A percentile compares a stretch with the other conserved stretches of the same genome.
These are phyloP conservation scores for Colletotrichum sp. DNA, from an alignment of 2,329 filamentous ascomycete species.

Conservation along the genomic window DNA sequence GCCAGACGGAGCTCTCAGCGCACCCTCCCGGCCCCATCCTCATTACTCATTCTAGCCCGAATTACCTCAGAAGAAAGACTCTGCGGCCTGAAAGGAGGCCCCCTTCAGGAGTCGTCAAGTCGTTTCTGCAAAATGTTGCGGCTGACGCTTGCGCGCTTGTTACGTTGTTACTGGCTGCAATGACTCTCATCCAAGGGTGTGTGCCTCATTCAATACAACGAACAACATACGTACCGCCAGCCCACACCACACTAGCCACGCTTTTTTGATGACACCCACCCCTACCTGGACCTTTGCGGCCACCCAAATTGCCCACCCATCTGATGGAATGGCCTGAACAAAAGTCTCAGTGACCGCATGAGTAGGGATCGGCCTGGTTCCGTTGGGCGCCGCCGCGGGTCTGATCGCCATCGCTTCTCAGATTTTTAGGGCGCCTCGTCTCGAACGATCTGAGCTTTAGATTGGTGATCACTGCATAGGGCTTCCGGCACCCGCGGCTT, in stretches of 20 bases:
- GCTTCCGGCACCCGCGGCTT: conserved; percentile 9
- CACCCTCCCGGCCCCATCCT: conserved; percentile 14
- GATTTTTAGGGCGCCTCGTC: conserved; percentile 13
- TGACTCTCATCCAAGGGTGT: neutral
- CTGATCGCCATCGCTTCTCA: conserved; percentile 11
- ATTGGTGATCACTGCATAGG: conserved; percentile 21
- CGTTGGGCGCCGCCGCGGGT: conserved; percentile 17
- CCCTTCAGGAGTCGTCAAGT: neutral
- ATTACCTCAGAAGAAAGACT: conserved; percentile 6
- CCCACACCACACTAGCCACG: neutral
- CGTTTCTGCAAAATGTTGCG: neutral
- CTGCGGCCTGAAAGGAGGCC: neutral
- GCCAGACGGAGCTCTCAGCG: conserved; percentile 20
- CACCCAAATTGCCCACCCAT: neutral
- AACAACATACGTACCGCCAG: neutral
- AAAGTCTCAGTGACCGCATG: neutral
- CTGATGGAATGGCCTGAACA: neutral
- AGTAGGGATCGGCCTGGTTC: conserved; percentile 19
- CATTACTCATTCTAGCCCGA: conserved; percentile 19
- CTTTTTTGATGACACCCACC: neutral
- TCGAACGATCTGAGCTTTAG: conserved; percentile 17
- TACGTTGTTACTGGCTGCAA: neutral
- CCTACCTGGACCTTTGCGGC: neutral
- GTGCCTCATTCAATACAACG: neutral
- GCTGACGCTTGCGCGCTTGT: neutral